Evolutionary conservation across 805 yeast genomes (phyloP).

Genomic region (Candida glaebosa): DNA sequence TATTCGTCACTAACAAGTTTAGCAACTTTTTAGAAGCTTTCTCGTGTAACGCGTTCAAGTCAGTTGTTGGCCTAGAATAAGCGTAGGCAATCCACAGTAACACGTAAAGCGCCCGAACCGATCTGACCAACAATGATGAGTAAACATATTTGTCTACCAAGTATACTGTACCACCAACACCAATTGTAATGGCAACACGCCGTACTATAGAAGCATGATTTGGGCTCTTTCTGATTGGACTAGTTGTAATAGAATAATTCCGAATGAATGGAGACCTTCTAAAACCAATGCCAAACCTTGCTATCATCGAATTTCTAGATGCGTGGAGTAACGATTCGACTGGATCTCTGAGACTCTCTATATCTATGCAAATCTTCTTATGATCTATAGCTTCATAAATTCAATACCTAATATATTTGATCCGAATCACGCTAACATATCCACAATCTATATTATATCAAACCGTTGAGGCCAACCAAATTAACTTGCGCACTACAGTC

Average conservation of each 20-base stretch:
- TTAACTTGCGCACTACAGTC: neutral
- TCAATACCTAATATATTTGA: too few relatives aligned
- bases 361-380: too few relatives aligned
- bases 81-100: slow-evolving; percentile 54
- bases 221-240: neutral
- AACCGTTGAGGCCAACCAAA: too few relatives aligned
- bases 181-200: slow-evolving; percentile 6
- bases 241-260: neutral
- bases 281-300: neutral
- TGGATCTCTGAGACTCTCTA: too few relatives aligned
- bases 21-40: slow-evolving; percentile 44
- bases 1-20: slow-evolving; percentile 27
- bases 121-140: slow-evolving; percentile 51
- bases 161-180: slow-evolving; percentile 11
- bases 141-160: slow-evolving; percentile 16
- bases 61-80: slow-evolving; percentile 42
- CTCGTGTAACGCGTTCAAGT: slow-evolving; percentile 55
- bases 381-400: too few relatives aligned
- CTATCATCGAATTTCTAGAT: neutral
- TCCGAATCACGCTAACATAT: too few relatives aligned
- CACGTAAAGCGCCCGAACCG: slow-evolving; percentile 47
- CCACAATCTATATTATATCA: too few relatives aligned
- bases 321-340: too few relatives aligned
- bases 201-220: neutral
- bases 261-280: neutral